These are phyloP conservation scores for Barnettozyma hawaiiensis DNA, from an alignment of 1,139 yeast genomes.

Conservation along the genomic window DNA sequence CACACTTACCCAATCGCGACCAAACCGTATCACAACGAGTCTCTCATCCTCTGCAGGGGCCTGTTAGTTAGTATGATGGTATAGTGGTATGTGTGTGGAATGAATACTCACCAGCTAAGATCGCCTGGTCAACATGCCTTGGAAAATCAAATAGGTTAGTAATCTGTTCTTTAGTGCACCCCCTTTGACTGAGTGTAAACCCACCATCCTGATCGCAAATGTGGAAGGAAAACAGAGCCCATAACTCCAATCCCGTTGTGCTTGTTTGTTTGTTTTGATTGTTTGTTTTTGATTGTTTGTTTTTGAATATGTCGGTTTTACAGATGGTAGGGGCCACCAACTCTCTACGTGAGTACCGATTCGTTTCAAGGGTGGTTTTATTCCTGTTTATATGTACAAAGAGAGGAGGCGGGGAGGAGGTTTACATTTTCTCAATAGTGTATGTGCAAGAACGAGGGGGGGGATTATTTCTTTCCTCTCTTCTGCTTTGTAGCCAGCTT, in stretches of 20 bases:
- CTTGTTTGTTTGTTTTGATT: no score
- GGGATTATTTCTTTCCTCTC: constrained; percentile 32
- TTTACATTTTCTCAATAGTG: constrained; percentile 35
- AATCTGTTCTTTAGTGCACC: no score
- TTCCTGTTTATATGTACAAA: neutral
- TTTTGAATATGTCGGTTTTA: no score
- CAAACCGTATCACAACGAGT: constrained; percentile 83
- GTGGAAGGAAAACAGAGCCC: constrained; percentile 89
- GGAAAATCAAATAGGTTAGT: constrained; percentile 6
- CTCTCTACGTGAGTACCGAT: neutral
- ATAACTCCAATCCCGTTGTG: constrained; percentile 35
- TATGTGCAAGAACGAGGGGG: constrained; percentile 5
- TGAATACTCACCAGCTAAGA: constrained; percentile 36
- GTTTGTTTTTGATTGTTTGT: no score
- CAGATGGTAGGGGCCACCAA: neutral
- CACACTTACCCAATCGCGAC: constrained; percentile 50
- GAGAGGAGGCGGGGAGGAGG: no score
- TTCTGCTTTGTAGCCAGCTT: constrained; percentile 54
- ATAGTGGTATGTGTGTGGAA: neutral
- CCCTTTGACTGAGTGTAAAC: no score
- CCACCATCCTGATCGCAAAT: constrained; percentile 73
- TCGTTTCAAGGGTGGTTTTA: neutral
- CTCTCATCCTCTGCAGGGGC: constrained; percentile 85
- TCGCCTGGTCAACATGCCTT: constrained; percentile 97
- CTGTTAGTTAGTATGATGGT: constrained; percentile 3